Base-by-base conservation (phyloP, 2,329 filamentous ascomycete species). In the Talaromyces pinophilus region DNA sequence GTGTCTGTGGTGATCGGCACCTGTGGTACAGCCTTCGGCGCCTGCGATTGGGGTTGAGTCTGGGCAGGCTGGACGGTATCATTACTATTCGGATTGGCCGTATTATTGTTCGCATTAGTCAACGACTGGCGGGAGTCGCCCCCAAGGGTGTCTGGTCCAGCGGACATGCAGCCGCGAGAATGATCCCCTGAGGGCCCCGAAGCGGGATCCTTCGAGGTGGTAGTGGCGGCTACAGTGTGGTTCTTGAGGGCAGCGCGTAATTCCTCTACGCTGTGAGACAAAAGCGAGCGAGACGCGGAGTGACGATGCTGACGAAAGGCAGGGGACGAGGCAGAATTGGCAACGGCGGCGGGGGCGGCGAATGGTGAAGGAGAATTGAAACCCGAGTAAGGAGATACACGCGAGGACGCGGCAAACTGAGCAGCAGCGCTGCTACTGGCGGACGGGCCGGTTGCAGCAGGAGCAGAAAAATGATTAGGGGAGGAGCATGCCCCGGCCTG, bases 241-340 rank as follows among this genome's bases (percentile, higher is more conserved):
- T 73, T 72, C 62, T 74, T 79, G 67, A 79, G 63, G 64, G 77
- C 77, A 59, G 77, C 75, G 57, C 77, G 77, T 50, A 79, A 73
- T 71, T 79, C 77, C 72, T 79, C 77, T 71, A 79, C 77, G 48
- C 67, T 59, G 22, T 68, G 69, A 68, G 76, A 76, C 69, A 76
- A 63, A 74, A 77, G 38, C 44, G 64, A 50, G 55, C 48, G 35
- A 22, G 59, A 63, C 48, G 63, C 38, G 30, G 63, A 52, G 42
- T 19, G 40, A 46, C 54, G 62, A 46, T 64, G 62, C 62, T 50
- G 64, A 22, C 38, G 50, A 40, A 40, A 28, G 33, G 54, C 52
- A 15, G 57, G 40, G 2, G 64, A 30, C 15, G 63, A 60, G n/a
- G 63, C 38, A 25, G 52, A n/a, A 3, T 40, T 35, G 38, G 42